Base-by-base conservation (phyloP, 352 stramenopile species). In the Blastocystis sp. region DNA sequence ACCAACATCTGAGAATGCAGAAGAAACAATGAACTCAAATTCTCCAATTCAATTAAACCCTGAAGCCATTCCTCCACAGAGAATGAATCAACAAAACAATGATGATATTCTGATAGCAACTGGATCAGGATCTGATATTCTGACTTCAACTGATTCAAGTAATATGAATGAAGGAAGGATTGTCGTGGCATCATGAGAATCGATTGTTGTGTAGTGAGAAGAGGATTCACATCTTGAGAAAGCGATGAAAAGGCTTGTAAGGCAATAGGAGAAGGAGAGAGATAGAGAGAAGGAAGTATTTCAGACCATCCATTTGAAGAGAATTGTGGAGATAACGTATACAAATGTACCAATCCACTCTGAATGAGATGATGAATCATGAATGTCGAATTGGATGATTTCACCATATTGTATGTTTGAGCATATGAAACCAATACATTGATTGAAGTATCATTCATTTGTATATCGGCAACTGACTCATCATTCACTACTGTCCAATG, bases 11-110 rank as follows among this genome's bases (percentile, higher is more conserved):
- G 37, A 46, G 43, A 24, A 43, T 80, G 69, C 12, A 80, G 46
- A 12, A 59, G 35, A 46, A 80, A 80, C 14, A 14, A 1, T 12
- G 39, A 59, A 12, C 14, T 49, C 37, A 80, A 21, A 63, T 39
- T 80, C 46, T 56, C 69, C 43, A 80, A 27, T 29, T 80, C 42
- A 32, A 80, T 80, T 14, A 80, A 21, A 51, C 69, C 69, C 69
- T 80, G 69, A 21, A 80, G 39, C 69, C 69, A 80, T 21, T 80
- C 69, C 27, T 80, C 69, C 6, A 80, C 49, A 5, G 69, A 65
- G n/a, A n/a, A n/a, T n/a, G n/a, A n/a, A n/a, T n/a, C n/a, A n/a
- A n/a, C n/a, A n/a, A n/a, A n/a, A n/a, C 24, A 80, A 5, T n/a
- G 16, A 21, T 7, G n/a, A 29, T 61, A 80, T 7, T 63, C n/a